phyloP scores from a whole-genome alignment of 306 rosid species.

The Prunus campanulata region DNA sequence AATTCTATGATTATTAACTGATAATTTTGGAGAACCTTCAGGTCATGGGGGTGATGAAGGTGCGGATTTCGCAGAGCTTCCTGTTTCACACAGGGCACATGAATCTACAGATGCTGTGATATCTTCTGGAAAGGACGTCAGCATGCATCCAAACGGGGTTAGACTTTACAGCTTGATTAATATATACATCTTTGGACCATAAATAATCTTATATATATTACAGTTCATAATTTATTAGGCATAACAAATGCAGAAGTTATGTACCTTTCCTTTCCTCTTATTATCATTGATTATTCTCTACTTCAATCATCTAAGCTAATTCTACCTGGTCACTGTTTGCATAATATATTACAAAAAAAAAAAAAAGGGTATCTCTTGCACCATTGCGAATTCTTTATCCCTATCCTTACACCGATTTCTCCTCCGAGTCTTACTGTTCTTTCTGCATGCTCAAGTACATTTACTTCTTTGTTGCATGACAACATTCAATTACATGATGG shows the following conservation, averaged over 20 bases:
- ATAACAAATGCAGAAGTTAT: not conserved
- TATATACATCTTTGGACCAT: not conserved
- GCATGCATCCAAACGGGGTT: conserved; percentile 44
- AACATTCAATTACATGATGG: not conserved
- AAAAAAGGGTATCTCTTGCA: not conserved
- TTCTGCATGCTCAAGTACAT: not conserved
- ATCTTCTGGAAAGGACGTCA: conserved; percentile 22
- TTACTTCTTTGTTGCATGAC: not conserved
- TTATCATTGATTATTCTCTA: not conserved
- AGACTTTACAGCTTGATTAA: not conserved
- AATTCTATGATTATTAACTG: conserved; percentile 4
- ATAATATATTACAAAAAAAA: too few species aligned
- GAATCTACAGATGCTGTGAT: conserved; percentile 27
- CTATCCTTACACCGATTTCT: not conserved
- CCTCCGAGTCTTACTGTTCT: not conserved
- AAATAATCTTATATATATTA: not conserved
- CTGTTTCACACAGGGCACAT: conserved; percentile 24
- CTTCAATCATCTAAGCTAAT: too few species aligned
- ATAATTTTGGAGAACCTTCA: conserved; percentile 33
- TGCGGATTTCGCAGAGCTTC: conserved; percentile 32
- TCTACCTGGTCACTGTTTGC: too few species aligned
- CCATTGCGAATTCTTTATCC: not conserved
- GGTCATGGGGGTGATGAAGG: conserved; percentile 10
- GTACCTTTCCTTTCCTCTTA: not conserved
- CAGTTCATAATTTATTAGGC: not conserved